Percentiles rank a stretch among this genome's conserved stretches.
phyloP scores from a whole-genome alignment of 805 yeast genomes.

The Kazachstania bromeliacearum region DNA sequence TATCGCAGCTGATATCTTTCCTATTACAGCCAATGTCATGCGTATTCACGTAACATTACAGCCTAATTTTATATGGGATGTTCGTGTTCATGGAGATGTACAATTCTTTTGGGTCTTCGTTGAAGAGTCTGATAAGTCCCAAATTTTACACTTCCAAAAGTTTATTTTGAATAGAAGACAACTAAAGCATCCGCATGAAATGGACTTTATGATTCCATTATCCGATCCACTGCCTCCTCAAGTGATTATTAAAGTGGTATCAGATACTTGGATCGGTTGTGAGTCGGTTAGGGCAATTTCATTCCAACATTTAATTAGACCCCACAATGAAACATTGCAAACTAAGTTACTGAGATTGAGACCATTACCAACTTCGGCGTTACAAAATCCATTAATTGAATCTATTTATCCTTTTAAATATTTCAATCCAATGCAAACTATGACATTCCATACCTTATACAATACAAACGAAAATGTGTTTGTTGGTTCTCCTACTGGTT shows the following conservation, averaged over 20 bases:
- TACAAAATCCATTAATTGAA: constrained; percentile 61
- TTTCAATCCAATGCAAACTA: constrained; percentile 98
- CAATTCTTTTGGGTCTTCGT: constrained; percentile 90
- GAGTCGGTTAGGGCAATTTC: constrained; percentile 71
- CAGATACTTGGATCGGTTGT: constrained; percentile 86
- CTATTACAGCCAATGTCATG: constrained; percentile 80
- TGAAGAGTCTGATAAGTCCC: constrained; percentile 70
- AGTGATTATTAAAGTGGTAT: constrained; percentile 63
- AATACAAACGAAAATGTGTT: constrained; percentile 70
- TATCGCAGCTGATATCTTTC: constrained; percentile 77
- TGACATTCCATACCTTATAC: constrained; percentile 86
- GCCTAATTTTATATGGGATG: constrained; percentile 84
- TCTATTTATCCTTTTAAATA: constrained; percentile 68
- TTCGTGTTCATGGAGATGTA: constrained; percentile 65
- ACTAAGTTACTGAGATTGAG: constrained; percentile 72
- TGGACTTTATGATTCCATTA: constrained; percentile 89
- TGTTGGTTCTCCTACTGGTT: constrained; percentile 97
- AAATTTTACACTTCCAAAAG: constrained; percentile 74
- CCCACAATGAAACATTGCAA: constrained; percentile 76
- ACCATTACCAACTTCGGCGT: constrained; percentile 77
- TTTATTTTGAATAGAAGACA: constrained; percentile 57
- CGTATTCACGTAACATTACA: constrained; percentile 61
- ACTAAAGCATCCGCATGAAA: constrained; percentile 46
- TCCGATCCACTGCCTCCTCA: constrained; percentile 88
- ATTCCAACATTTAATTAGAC: constrained; percentile 82